Base-by-base conservation (phyloP, 2,329 filamentous ascomycete species). In the Fusarium zealandicum region DNA sequence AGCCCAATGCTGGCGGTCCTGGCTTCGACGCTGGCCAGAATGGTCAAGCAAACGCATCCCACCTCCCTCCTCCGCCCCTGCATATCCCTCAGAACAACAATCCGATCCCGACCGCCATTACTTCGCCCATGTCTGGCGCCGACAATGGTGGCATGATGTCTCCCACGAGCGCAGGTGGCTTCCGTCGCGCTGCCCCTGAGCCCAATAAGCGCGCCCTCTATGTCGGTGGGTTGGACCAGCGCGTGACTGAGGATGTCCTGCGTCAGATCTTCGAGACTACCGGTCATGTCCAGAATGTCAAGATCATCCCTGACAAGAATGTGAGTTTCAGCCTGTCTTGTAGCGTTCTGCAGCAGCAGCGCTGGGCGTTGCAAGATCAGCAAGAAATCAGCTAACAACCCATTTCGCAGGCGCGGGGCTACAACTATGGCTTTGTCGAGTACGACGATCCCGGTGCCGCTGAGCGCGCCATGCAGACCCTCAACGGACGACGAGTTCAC, bases 271-370 rank as follows among this genome's bases (percentile, higher is more conserved):
- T 99, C 71, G 95, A 99, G 81, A 99, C 95, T 6, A 97, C 93
- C 54, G 95, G 95, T 51, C 95, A 99, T 77, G 95, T 99, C 63
- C 90, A 96, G 78, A 97, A 92, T 72, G 95, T 99, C 73, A 99
- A 99, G 83, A 97, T 99, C 72, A 99, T 99, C 74, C 95, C 95
- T 45, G 95, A 99, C 82, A 99, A 99, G 84, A 99, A 97, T 78
- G 93, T 96, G 80, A 84, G 92, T 86, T 11, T 30, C 16, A n/a
- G 6, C 12, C 16, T 18, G 20, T 13, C 36, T 27, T 18, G 14
- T 14, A 22, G 32, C 12, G 32, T 16, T 31, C 17, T 11, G 17
- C 16, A 25, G 6, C 20, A 35, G 5, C 10, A 20, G 11, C 17
- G 18, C 12, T 22, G 18, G 20, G 27, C 4, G 22, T 27, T 14